A percentile compares a stretch with the other conserved stretches of the same genome.
phyloP scores from a whole-genome alignment of 1,284 basidiomycete species.

The Cutaneotrichosporon dermatis region DNA sequence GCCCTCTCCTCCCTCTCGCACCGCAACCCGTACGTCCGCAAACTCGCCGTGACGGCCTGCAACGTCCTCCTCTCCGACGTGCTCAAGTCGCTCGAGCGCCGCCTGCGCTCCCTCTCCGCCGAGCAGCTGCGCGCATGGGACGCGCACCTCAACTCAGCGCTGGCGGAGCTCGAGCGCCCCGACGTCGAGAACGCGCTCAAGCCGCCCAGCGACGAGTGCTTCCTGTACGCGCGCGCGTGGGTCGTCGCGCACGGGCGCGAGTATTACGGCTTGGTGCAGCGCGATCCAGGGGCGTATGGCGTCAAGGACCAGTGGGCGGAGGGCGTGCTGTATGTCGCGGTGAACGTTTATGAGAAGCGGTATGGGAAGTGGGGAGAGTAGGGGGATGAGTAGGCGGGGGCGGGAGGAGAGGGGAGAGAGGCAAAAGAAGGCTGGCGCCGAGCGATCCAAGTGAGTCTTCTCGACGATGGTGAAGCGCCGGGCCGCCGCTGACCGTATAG shows the following conservation, averaged over 20 bases:
- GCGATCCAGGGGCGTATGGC: neutral
- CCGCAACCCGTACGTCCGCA: too few species aligned
- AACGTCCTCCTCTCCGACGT: neutral
- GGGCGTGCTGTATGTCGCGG: slow-evolving; percentile 3
- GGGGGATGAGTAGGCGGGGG: neutral
- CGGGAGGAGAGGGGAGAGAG: too few species aligned
- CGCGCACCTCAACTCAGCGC: slow-evolving; percentile 7
- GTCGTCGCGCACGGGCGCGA: slow-evolving; percentile 5
- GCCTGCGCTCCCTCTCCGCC: neutral
- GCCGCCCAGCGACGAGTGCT: slow-evolving; percentile 10
- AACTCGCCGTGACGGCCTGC: too few species aligned
- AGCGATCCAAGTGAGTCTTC: too few species aligned
- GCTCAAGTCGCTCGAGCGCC: neutral
- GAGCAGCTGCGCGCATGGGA: slow-evolving; percentile 4
- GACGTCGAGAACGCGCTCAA: slow-evolving; percentile 9
- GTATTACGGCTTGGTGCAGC: slow-evolving; percentile 11
- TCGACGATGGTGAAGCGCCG: too few species aligned
- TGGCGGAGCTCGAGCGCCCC: slow-evolving; percentile 9
- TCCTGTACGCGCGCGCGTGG: slow-evolving; percentile 13
- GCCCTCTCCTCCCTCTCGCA: too few species aligned
- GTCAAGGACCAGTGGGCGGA: slow-evolving; percentile 9
- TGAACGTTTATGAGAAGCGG: slow-evolving; percentile 1
- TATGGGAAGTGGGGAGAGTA: slow-evolving; percentile 7
- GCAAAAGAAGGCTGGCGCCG: too few species aligned
- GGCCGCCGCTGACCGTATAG: too few species aligned